Evolutionary conservation across 805 yeast species (phyloP), one percentile per base, ranked within the genome.

Genomic region (Saccharomyces eubayanus): DNA sequence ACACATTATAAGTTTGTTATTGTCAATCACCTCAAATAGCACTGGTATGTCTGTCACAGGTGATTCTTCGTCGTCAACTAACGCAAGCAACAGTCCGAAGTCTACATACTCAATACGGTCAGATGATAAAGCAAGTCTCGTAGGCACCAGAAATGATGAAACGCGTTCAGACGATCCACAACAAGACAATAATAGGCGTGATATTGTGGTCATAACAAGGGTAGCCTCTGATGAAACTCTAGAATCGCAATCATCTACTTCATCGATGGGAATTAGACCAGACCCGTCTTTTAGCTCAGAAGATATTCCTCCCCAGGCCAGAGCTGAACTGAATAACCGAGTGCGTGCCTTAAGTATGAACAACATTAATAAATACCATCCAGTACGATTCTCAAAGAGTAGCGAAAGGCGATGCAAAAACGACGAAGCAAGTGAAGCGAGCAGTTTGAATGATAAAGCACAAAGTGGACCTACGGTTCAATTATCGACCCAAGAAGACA

Each of bases 221-320:
- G 54, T 51, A 8, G 51, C 58, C 14, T 53, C 59, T 11, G 57
- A 56, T 6, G 60, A 57, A 28, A 52, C 43, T 6, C 16, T 36
- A 8, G 43, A 36, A 6, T 36, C 43, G 20, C 43, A 36, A 36
- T 36, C 43, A 16, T 36, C 43, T 36, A 36, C 43, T 8, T 36
- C 43, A 6, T 36, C 60, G 14, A 47, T 57, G 55, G 56, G 60
- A 6, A 16, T 16, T 51, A 57, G 60, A 45, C 56, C 60, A 12
- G 57, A 57, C 16, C 40, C 59, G 10, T 57, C 60, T n/a, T 51
- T 28, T 10, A 47, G 6, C 9, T 36, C 9, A 16, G 43, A 36
- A 11, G 43, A 36, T 16, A 21, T 8, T 16, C 16, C 43, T 9
- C 10, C 10, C 24, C 43, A 36, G 11, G 21, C 43, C 24, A 36